Evolutionary conservation across 441 rosid genomes (phyloP).

Genomic region (Brassica hybrid): DNA sequence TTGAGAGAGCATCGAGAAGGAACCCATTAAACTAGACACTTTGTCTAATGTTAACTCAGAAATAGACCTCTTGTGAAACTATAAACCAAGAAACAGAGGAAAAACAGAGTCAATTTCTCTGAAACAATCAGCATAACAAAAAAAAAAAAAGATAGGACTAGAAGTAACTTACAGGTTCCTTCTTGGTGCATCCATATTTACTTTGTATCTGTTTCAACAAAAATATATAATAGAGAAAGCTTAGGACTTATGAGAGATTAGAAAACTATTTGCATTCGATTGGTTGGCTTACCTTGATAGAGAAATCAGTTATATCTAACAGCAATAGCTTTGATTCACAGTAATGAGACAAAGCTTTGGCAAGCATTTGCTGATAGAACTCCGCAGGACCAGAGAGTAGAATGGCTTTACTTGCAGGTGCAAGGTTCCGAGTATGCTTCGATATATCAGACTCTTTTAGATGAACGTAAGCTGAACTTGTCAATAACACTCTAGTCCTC

Average conservation of each 20-base stretch:
- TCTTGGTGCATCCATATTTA: slow-evolving; percentile 73
- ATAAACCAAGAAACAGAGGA: slow-evolving; percentile 15
- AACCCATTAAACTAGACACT: slow-evolving; percentile 68
- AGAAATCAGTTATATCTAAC: slow-evolving; percentile 70
- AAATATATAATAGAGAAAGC: slow-evolving; percentile 9
- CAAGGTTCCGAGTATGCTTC: slow-evolving; percentile 81
- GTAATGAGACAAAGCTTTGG: slow-evolving; percentile 79
- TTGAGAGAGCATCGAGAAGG: slow-evolving; percentile 60
- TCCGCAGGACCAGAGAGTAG: slow-evolving; percentile 87
- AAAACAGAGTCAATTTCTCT: slow-evolving; percentile 14
- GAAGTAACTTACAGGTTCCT: slow-evolving; percentile 60
- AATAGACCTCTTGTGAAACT: slow-evolving; percentile 71
- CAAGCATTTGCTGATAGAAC: slow-evolving; percentile 87
- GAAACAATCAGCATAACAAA: slow-evolving; percentile 1
- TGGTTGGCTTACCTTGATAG: slow-evolving; percentile 68
- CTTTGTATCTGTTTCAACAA: slow-evolving; percentile 66
- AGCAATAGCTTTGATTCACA: slow-evolving; percentile 77
- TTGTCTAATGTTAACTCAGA: slow-evolving; percentile 73
- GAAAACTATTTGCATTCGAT: neutral
- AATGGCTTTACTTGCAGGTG: slow-evolving; percentile 85
- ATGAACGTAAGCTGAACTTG: slow-evolving; percentile 82
- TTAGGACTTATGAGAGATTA: neutral
- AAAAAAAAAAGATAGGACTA: slow-evolving; percentile 8
- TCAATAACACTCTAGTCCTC: slow-evolving; percentile 63
- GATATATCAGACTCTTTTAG: slow-evolving; percentile 76